Conservation (phyloP, 345 rosid species). For the Acer negundo region DNA sequence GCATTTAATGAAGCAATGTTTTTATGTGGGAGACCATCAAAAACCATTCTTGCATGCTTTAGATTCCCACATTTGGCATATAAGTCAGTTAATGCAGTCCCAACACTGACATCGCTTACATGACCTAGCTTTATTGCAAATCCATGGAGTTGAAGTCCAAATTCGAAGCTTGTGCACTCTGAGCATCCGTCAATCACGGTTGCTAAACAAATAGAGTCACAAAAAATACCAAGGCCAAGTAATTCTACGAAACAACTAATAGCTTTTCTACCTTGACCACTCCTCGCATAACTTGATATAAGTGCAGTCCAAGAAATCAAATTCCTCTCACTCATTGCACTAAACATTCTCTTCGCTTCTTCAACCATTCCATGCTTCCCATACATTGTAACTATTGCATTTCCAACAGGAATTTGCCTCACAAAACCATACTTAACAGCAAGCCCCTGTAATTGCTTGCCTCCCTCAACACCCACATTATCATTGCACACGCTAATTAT, state of each 20-base stretch:
- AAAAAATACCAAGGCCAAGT: conserved; percentile 17
- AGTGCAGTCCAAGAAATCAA: conserved; percentile 51
- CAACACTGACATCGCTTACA: conserved; percentile 21
- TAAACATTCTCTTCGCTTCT: conserved; percentile 37
- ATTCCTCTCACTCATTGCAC: conserved; percentile 33
- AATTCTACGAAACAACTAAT: conserved; percentile 27
- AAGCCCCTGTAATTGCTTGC: conserved; percentile 41
- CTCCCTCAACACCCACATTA: conserved; percentile 28
- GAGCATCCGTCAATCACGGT: conserved; percentile 30
- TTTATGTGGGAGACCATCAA: conserved; percentile 20
- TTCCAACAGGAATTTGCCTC: conserved; percentile 32
- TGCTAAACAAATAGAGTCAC: conserved; percentile 31
- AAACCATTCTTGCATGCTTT: conserved; percentile 25
- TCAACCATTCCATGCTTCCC: conserved; percentile 31
- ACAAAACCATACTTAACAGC: conserved; percentile 30
- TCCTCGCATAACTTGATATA: conserved; percentile 41
- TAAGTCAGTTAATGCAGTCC: conserved; percentile 45
- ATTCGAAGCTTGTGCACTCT: conserved; percentile 33
- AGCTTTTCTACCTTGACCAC: conserved; percentile 34
- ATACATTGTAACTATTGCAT: conserved; percentile 40
- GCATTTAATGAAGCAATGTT: conserved; percentile 31
- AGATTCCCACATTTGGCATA: conserved; percentile 50
- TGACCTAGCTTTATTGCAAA: conserved; percentile 12
- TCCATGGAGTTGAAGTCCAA: conserved; percentile 29
- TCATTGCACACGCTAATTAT: conserved; percentile 29